Evolutionary conservation across 169 alveolate genomes (phyloP).

Genomic region (Plasmodium knowlesi): DNA sequence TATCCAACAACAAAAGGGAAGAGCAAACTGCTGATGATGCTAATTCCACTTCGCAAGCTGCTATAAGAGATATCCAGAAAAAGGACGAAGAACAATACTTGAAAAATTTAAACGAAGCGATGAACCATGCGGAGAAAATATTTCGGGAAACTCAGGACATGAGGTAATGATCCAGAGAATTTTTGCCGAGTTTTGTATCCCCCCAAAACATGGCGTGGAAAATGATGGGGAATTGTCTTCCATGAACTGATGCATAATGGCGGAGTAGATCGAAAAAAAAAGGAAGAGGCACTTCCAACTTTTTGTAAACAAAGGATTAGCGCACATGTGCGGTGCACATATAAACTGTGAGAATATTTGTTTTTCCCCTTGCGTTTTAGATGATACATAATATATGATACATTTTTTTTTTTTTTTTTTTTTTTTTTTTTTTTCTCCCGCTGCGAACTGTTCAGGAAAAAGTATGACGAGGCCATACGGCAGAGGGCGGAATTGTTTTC

Average conservation of each 20-base stretch:
- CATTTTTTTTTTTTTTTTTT: background rate
- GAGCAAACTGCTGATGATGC: background rate
- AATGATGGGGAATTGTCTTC: background rate
- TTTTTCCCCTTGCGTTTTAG: background rate
- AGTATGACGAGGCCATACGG: constrained; percentile 16
- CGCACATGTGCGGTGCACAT: background rate
- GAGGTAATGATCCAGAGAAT: constrained; percentile 25
- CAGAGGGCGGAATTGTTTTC: constrained; percentile 15
- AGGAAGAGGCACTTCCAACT: background rate
- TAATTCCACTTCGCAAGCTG: background rate
- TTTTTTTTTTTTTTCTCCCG: background rate
- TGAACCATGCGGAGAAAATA: constrained; percentile 31
- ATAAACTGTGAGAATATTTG: background rate
- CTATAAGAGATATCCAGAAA: constrained; percentile 11
- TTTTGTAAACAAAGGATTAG: background rate
- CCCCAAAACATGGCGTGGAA: background rate
- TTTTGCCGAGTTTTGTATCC: background rate
- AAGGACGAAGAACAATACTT: constrained; percentile 32
- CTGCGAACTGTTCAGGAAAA: constrained; percentile 8
- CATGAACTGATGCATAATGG: background rate
- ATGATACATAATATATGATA: background rate
- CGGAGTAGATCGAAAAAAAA: background rate
- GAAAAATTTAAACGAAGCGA: constrained; percentile 59
- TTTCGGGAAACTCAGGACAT: constrained; percentile 44
- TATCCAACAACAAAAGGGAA: background rate